Evolutionary conservation across 2,329 filamentous ascomycete genomes (phyloP).

Genomic region (Conoideocrella luteorostrata): DNA sequence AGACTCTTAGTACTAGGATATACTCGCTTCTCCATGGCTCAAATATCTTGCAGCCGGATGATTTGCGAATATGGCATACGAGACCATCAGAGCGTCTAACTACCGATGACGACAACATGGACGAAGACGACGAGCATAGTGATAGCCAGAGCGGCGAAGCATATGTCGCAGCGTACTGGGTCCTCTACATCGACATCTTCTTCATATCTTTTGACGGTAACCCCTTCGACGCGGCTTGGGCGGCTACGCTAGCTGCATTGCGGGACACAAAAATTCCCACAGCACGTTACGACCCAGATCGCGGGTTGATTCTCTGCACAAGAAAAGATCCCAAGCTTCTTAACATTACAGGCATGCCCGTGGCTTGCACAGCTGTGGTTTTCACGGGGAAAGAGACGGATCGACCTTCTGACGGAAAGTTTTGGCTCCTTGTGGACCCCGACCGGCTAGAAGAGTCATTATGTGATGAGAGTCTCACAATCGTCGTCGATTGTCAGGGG

Average conservation of each 20-base stretch:
- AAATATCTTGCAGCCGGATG: conserved; percentile 56
- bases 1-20: conserved; percentile 76
- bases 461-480: conserved; percentile 74
- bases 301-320: conserved; percentile 72
- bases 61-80: conserved; percentile 67
- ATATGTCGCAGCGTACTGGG: conserved; percentile 82
- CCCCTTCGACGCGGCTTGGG: conserved; percentile 86
- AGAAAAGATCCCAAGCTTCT: conserved; percentile 49
- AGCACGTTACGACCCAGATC: conserved; percentile 78
- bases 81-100: conserved; percentile 41
- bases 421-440: conserved; percentile 80
- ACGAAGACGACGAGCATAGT: conserved; percentile 27
- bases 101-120: conserved; percentile 36
- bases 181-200: conserved; percentile 89
- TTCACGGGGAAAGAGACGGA: conserved; percentile 60
- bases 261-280: conserved; percentile 68
- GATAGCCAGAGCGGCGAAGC: conserved; percentile 28
- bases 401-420: conserved; percentile 37
- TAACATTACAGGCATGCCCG: conserved; percentile 58
- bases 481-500: conserved; percentile 64
- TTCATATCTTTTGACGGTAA: conserved; percentile 92
- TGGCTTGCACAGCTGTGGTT: conserved; percentile 72
- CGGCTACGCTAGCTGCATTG: conserved; percentile 73
- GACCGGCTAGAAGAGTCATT: conserved; percentile 84
- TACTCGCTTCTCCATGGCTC: conserved; percentile 70